Evolutionary conservation across 2,329 filamentous ascomycete genomes (phyloP), one percentile per base, ranked within the genome.

Genomic region (Aureobasidium sp.): DNA sequence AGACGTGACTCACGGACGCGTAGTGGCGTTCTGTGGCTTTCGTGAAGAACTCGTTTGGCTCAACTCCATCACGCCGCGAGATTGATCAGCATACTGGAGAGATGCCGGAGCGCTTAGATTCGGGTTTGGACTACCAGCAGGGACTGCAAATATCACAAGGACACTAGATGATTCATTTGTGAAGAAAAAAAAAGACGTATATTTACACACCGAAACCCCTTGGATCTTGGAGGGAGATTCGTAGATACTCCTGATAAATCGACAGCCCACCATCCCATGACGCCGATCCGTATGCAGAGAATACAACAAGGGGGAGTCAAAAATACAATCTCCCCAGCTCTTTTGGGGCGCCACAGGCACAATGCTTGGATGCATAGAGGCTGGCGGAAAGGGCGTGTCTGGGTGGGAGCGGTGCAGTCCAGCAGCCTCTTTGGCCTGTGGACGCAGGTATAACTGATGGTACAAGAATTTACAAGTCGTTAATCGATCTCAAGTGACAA

Each of bases 401-500:
- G 7, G 20, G 20, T 25, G 20, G 42, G n/a, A 58, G 42, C 31
- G 55, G 55, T n/a, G 41, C 41, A n/a, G 57, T 60, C 57, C 34
- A n/a, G 42, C n/a, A 22, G 20, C 42, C 42, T 59, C 41, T 44
- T 44, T 44, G 27, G 55, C 55, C 55, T 29, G 31, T 34, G 41
- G 44, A 48, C 34, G 44, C 44, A 37, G 41, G 42, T 45, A 48
- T 37, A 47, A 60, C 36, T 60, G 37, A 60, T 60, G 14, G 45
- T 60, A 60, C 57, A 60, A 42, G 34, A 49, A 51, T 60, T 41
- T 42, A 60, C 57, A 49, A 41, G 57, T 41, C 45, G 45, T 49
- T 39, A 51, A 20, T 29, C 15, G 15, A 20, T 29, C 29, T 66
- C 64, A 77, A 58, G 74, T 74, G 61, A 84, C 74, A 62, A 85